Percentiles rank a stretch among this genome's conserved stretches.
Conservation (phyloP, 1,139 yeast species). For the Maudiozyma humilis region DNA sequence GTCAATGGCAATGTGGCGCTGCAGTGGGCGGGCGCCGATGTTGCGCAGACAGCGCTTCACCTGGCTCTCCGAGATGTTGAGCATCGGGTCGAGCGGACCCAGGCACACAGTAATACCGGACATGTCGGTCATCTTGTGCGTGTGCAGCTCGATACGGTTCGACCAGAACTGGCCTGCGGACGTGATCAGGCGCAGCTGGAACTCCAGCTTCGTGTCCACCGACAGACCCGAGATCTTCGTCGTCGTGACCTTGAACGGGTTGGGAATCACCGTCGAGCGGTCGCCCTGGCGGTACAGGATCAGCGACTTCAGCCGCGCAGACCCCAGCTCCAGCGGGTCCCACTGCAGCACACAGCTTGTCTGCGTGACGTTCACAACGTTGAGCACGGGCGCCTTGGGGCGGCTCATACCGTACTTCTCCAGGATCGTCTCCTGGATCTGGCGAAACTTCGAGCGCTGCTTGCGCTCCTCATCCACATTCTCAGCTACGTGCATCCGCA, state of each 20-base stretch:
- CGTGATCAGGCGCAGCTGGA: slow-evolving; percentile 74
- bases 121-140: slow-evolving; percentile 94
- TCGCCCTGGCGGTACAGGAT: slow-evolving; percentile 61
- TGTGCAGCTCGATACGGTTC: slow-evolving; percentile 58
- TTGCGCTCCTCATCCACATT: slow-evolving; percentile 60
- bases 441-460: slow-evolving; percentile 52
- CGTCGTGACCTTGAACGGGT: slow-evolving; percentile 68
- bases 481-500: slow-evolving; percentile 75
- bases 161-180: slow-evolving; percentile 81
- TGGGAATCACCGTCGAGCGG: slow-evolving; percentile 79
- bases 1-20: slow-evolving; percentile 67
- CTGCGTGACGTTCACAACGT: slow-evolving; percentile 75
- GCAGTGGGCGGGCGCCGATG: slow-evolving; percentile 83
- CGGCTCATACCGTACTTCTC: slow-evolving; percentile 62
- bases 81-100: slow-evolving; percentile 65
- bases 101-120: slow-evolving; percentile 88
- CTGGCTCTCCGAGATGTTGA: slow-evolving; percentile 51
- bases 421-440: slow-evolving; percentile 67
- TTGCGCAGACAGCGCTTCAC: slow-evolving; percentile 53
- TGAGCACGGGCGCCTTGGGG: slow-evolving; percentile 68
- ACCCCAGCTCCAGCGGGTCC: slow-evolving; percentile 80
- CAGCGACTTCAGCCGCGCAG: slow-evolving; percentile 70
- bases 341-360: slow-evolving; percentile 92
- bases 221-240: slow-evolving; percentile 89
- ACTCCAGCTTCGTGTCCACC: slow-evolving; percentile 72